A percentile compares a stretch with the other conserved stretches of the same genome.
Evolutionary conservation across 345 rosid species (phyloP).

Genomic region (Stellera chamaejasme): DNA sequence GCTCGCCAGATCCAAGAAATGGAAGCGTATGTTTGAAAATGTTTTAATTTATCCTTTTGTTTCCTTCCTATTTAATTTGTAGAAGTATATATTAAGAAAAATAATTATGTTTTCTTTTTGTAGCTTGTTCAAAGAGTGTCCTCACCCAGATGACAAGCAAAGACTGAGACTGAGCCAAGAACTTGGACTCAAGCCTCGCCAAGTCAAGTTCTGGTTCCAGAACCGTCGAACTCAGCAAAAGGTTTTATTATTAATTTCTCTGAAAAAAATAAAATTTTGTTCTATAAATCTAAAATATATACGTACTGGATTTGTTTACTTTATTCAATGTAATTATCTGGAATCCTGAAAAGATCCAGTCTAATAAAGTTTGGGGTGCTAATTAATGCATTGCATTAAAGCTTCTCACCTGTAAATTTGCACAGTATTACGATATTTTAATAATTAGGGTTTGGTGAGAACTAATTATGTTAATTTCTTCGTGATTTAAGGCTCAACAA

Average conservation of each 20-base stretch:
- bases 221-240: slow-evolving; percentile 96
- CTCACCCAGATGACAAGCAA: slow-evolving; percentile 97
- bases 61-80: slow-evolving; percentile 2
- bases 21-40: slow-evolving; percentile 63
- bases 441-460: slow-evolving; percentile 9
- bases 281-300: neutral
- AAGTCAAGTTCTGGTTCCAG: slow-evolving; percentile 99
- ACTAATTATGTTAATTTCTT: neutral
- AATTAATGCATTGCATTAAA: slow-evolving; percentile 13
- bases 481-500: slow-evolving; percentile 67
- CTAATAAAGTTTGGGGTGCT: neutral
- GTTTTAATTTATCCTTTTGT: neutral
- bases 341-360: neutral
- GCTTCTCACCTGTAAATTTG: slow-evolving; percentile 31
- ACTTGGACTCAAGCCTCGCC: slow-evolving; percentile 88
- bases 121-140: slow-evolving; percentile 89
- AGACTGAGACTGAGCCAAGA: slow-evolving; percentile 79
- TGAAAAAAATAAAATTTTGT: neutral
- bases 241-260: slow-evolving; percentile 33
- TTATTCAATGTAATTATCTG: neutral
- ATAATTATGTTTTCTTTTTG: slow-evolving; percentile 7
- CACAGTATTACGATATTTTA: neutral
- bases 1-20: slow-evolving; percentile 91
- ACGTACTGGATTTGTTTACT: neutral
- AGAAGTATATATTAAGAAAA: neutral